A percentile compares a stretch with the other conserved stretches of the same genome.
These are phyloP conservation scores for Tolypocladium sp. DNA, from an alignment of 2,329 filamentous ascomycete genomes.

Conservation along the genomic window DNA sequence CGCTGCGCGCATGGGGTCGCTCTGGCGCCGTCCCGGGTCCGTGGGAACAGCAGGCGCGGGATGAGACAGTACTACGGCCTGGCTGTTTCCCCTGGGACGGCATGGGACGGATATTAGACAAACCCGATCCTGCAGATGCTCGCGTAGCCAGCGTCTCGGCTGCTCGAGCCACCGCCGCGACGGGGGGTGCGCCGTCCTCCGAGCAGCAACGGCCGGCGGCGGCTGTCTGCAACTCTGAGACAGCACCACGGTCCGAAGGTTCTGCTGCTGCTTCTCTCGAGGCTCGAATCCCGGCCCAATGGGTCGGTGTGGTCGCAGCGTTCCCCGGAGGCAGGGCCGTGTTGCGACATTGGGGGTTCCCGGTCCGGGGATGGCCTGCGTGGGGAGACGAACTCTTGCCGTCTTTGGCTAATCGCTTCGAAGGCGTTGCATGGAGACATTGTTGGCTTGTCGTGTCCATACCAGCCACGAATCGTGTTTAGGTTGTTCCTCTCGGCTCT, in stretches of 20 bases:
- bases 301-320: neutral
- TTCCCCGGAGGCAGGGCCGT: neutral
- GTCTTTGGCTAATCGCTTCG: constrained; percentile 2
- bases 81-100: neutral
- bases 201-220: neutral
- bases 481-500: neutral
- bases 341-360: neutral
- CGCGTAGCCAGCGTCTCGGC: constrained; percentile 2
- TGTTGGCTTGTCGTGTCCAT: neutral
- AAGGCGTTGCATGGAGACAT: neutral
- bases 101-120: neutral
- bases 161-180: neutral
- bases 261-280: neutral
- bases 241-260: neutral
- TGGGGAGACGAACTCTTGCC: neutral
- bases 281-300: constrained; percentile 2
- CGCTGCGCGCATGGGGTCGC: neutral
- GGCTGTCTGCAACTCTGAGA: constrained; percentile 1
- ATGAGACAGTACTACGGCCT: neutral
- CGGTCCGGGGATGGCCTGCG: neutral
- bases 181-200: neutral
- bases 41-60: neutral
- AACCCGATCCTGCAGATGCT: constrained; percentile 3
- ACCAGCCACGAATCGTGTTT: neutral
- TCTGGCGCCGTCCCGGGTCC: neutral